These are phyloP conservation scores for Kuraishia borneana DNA, from an alignment of 805 yeast species.

Conservation along the genomic window DNA sequence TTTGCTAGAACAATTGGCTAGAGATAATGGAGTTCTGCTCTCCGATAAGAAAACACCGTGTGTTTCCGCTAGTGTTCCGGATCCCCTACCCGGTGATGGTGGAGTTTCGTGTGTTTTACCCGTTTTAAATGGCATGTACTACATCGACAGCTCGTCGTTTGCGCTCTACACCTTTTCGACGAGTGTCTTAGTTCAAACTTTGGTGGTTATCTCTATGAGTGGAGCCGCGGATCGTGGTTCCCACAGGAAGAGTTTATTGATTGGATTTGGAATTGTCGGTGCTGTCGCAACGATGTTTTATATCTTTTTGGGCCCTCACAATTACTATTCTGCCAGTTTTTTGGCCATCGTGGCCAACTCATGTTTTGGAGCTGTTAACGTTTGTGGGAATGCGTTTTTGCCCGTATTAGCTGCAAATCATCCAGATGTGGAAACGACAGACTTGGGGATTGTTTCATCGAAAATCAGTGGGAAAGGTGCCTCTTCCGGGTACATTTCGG, in stretches of 20 bases:
- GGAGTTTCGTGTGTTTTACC: slow-evolving; percentile 21
- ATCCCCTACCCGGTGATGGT: slow-evolving; percentile 20
- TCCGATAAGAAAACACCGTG: slow-evolving; percentile 53
- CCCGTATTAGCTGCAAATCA: slow-evolving; percentile 47
- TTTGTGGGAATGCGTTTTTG: slow-evolving; percentile 66
- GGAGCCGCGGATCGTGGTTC: slow-evolving; percentile 62
- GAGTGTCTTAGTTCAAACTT: slow-evolving; percentile 62
- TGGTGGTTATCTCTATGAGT: slow-evolving; percentile 59
- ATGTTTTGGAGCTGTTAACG: slow-evolving; percentile 68
- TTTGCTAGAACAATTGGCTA: slow-evolving; percentile 58
- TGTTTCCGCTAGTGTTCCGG: slow-evolving; percentile 18
- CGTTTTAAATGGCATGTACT: slow-evolving; percentile 17
- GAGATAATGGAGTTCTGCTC: slow-evolving; percentile 56
- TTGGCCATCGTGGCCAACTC: slow-evolving; percentile 55
- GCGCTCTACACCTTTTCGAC: slow-evolving; percentile 65
- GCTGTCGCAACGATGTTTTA: slow-evolving; percentile 39
- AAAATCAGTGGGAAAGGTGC: slow-evolving; percentile 59
- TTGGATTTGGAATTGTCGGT: slow-evolving; percentile 51
- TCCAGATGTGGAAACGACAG: slow-evolving; percentile 6
- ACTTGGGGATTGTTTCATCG: slow-evolving; percentile 30
- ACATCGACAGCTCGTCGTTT: slow-evolving; percentile 62
- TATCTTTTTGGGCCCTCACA: slow-evolving; percentile 22
- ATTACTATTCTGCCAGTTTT: slow-evolving; percentile 37
- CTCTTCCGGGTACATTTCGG: slow-evolving; percentile 60
- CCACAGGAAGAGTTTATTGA: slow-evolving; percentile 43